phyloP scores from a whole-genome alignment of 1,284 basidiomycete species.

The Trichosporon sp. region DNA sequence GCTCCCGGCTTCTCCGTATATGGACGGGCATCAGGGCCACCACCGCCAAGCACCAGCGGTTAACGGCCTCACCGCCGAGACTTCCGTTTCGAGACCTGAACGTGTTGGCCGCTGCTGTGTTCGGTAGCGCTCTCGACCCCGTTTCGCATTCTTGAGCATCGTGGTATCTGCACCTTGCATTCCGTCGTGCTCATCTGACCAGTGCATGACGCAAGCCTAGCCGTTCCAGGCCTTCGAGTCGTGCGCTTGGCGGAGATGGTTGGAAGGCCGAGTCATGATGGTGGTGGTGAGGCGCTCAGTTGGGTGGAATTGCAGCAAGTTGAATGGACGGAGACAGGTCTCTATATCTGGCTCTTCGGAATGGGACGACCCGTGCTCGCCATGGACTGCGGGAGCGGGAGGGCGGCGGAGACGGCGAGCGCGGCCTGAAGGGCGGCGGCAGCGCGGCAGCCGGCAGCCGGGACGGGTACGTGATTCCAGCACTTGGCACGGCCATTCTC shows the following conservation, averaged over 20 bases:
- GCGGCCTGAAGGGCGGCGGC: too few relatives aligned
- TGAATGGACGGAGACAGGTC: neutral
- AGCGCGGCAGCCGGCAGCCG: too few relatives aligned
- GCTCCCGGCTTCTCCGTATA: neutral
- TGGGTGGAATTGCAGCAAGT: neutral
- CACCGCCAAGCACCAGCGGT: too few relatives aligned
- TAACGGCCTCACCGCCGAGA: too few relatives aligned
- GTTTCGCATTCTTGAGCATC: neutral
- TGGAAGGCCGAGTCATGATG: too few relatives aligned
- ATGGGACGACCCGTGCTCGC: neutral
- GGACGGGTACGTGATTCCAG: neutral
- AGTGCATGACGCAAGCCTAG: too few relatives aligned
- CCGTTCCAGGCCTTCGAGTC: too few relatives aligned
- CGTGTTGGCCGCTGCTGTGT: neutral
- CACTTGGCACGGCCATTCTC: neutral
- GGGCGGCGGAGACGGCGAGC: neutral
- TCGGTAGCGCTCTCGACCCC: neutral
- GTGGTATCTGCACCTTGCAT: neutral
- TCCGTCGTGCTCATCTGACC: neutral
- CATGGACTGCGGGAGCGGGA: neutral
- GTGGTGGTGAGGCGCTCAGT: neutral
- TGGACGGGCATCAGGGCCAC: neutral
- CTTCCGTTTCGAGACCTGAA: too few relatives aligned
- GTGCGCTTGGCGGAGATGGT: too few relatives aligned
- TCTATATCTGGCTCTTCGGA: neutral